A percentile compares a stretch with the other conserved stretches of the same genome.
Evolutionary conservation across 129 eudicot genomes (phyloP).

Genomic region (Flaveria trinervia): DNA sequence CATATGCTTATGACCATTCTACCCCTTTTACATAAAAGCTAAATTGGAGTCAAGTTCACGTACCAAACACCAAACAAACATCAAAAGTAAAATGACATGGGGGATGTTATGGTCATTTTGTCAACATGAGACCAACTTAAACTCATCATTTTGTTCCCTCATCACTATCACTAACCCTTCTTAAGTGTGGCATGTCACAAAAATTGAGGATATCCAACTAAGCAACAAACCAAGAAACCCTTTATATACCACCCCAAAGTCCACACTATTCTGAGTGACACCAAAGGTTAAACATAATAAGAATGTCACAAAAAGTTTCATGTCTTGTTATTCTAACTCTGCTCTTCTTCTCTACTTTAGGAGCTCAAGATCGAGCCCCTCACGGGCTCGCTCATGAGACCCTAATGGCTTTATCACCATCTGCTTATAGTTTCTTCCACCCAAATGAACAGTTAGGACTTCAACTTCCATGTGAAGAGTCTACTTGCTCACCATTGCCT

Average conservation of each 20-base stretch:
- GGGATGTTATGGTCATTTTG: constrained; percentile 24
- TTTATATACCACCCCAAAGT: constrained; percentile 40
- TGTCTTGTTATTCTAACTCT: constrained; percentile 30
- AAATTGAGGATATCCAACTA: constrained; percentile 46
- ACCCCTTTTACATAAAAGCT: constrained; percentile 20
- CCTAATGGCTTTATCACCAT: constrained; percentile 61
- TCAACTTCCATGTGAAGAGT: constrained; percentile 37
- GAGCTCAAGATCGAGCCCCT: constrained; percentile 65
- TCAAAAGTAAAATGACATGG: constrained; percentile 15
- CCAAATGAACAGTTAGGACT: constrained; percentile 35
- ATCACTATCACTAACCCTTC: constrained; percentile 21
- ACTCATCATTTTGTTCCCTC: constrained; percentile 60
- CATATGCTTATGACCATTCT: constrained; percentile 28
- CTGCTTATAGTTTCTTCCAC: constrained; percentile 69
- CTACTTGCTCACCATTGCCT: constrained; percentile 56
- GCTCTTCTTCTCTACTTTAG: constrained; percentile 32
- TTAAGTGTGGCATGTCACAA: constrained; percentile 37
- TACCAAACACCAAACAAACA: not conserved
- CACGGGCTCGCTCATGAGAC: constrained; percentile 54
- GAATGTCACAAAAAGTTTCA: constrained; percentile 27
- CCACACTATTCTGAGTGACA: not conserved
- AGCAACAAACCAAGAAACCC: constrained; percentile 28
- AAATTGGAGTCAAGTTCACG: not conserved
- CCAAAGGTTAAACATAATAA: not conserved
- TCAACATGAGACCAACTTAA: constrained; percentile 18